These are phyloP conservation scores for Podospora appendiculata DNA, from an alignment of 495 filamentous ascomycete genomes.

Conservation along the genomic window DNA sequence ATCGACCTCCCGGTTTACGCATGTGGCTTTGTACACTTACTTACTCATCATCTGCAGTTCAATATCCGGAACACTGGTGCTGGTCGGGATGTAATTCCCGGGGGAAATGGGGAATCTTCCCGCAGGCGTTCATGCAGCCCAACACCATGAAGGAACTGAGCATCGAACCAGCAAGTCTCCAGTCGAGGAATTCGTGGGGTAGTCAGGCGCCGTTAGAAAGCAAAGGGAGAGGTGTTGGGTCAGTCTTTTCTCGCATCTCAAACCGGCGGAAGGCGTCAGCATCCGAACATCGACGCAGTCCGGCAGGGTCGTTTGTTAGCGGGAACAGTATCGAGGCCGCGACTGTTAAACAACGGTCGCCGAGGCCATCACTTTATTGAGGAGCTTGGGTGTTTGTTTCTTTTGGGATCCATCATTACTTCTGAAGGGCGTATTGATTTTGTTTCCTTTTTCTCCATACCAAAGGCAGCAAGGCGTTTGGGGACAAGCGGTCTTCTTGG, in stretches of 20 bases:
- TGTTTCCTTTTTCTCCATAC: too few species aligned
- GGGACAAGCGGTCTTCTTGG: too few species aligned
- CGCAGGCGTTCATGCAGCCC: constrained; percentile 31
- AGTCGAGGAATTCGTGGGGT: too few species aligned
- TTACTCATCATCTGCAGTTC: constrained; percentile 11
- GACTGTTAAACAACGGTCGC: neutral
- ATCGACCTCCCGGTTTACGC: neutral
- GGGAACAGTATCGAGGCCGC: neutral
- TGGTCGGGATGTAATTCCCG: constrained; percentile 39
- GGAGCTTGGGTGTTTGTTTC: neutral
- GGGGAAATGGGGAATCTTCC: constrained; percentile 40
- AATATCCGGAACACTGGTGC: constrained; percentile 38
- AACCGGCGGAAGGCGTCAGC: constrained; percentile 5
- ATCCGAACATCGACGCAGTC: neutral
- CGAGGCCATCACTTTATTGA: constrained; percentile 1
- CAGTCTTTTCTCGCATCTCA: constrained; percentile 20
- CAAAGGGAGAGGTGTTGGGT: constrained; percentile 16
- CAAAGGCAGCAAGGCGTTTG: too few species aligned
- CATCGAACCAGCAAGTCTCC: constrained; percentile 15
- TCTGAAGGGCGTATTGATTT: too few species aligned
- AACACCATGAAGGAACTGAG: constrained; percentile 19
- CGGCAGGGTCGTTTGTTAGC: neutral
- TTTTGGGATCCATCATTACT: too few species aligned
- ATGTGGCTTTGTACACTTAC: neutral
- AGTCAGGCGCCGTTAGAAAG: constrained; percentile 7